Percentiles rank a stretch among this genome's conserved stretches.
Conservation (phyloP, 1,284 basidiomycete genomes). For the Chalciporus sp. region DNA sequence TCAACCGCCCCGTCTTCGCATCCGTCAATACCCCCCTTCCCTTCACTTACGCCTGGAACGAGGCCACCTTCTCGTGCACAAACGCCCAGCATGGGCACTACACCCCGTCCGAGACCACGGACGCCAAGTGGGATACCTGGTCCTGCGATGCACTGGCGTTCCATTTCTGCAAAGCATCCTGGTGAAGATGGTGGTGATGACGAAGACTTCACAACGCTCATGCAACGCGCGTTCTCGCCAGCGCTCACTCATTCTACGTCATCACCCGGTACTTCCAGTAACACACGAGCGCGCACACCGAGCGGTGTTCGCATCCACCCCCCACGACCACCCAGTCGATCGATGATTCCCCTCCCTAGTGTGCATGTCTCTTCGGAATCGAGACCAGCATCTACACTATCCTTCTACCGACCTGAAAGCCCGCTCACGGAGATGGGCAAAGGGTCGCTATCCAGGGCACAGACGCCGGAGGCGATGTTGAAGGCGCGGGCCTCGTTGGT, state of each 20-base stretch:
- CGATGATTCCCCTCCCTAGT: conserved; percentile 78
- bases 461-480: conserved; percentile 68
- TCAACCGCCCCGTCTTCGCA: conserved; percentile 68
- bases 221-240: conserved; percentile 69
- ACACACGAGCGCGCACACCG: conserved; percentile 41
- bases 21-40: conserved; percentile 43
- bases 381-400: conserved; percentile 71
- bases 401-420: conserved; percentile 61
- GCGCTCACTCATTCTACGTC: conserved; percentile 43
- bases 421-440: conserved; percentile 48
- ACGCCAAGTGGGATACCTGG: conserved; percentile 77
- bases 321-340: conserved; percentile 77
- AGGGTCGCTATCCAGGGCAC: conserved; percentile 46
- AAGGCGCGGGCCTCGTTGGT: conserved; percentile 59
- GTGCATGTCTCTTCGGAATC: conserved; percentile 71
- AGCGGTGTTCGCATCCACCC: conserved; percentile 46
- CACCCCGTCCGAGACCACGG: conserved; percentile 66
- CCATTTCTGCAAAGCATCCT: conserved; percentile 50
- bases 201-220: conserved; percentile 45
- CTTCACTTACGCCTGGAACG: conserved; percentile 47
- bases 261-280: conserved; percentile 38
- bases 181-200: conserved; percentile 57
- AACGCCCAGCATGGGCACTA: conserved; percentile 41
- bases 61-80: conserved; percentile 40
- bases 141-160: conserved; percentile 52